Conservation (phyloP, 2,329 filamentous ascomycete species). For the Gnomoniopsis smithogilvyi region DNA sequence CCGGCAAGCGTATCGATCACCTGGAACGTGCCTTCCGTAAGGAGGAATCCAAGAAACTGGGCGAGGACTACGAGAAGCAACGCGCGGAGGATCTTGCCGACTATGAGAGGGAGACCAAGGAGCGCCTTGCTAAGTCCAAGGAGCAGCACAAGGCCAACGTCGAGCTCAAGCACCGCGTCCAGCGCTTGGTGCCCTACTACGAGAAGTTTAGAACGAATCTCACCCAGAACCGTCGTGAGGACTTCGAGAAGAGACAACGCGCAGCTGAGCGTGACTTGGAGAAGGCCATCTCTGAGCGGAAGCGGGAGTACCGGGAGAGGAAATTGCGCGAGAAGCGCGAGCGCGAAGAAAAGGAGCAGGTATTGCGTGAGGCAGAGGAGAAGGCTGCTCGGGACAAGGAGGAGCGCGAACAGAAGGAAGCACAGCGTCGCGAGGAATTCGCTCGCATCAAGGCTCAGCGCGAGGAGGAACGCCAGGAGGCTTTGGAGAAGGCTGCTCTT, state of each 20-base stretch:
- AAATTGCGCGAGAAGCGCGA: conserved; percentile 80
- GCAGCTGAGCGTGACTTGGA: conserved; percentile 91
- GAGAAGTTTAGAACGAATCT: conserved; percentile 79
- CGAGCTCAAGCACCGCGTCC: conserved; percentile 88
- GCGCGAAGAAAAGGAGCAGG: conserved; percentile 78
- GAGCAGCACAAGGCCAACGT: conserved; percentile 89
- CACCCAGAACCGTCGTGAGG: conserved; percentile 82
- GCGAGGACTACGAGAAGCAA: conserved; percentile 81
- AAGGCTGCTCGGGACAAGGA: conserved; percentile 77
- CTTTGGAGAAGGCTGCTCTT: conserved; percentile 58
- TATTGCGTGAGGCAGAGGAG: conserved; percentile 79
- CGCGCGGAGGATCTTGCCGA: conserved; percentile 72
- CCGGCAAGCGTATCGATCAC: conserved; percentile 94
- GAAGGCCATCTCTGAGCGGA: conserved; percentile 81
- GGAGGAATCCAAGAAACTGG: conserved; percentile 90
- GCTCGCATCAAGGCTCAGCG: conserved; percentile 64
- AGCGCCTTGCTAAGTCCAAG: conserved; percentile 78
- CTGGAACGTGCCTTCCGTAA: conserved; percentile 94
- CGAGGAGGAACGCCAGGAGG: conserved; percentile 66
- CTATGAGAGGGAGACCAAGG: conserved; percentile 74
- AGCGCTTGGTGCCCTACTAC: conserved; percentile 78
- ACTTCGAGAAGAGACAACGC: conserved; percentile 92
- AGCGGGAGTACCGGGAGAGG: conserved; percentile 84
- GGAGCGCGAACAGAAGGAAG: conserved; percentile 75
- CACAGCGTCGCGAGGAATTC: conserved; percentile 72